Evolutionary conservation across 1,284 basidiomycete genomes (phyloP).

Genomic region (Baeospora myosura): DNA sequence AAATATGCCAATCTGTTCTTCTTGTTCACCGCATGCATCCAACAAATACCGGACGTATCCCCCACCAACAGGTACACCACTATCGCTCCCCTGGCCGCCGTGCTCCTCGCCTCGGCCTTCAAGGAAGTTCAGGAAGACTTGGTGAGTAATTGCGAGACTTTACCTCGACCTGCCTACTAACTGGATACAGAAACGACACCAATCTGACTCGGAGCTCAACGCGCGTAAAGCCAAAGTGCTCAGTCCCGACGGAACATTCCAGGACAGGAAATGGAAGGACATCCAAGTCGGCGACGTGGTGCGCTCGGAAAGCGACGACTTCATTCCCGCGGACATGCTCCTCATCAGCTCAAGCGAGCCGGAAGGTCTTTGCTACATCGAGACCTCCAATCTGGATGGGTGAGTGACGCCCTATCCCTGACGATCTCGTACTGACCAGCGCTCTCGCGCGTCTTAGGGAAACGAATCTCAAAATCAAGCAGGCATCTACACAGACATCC

Average conservation of each 20-base stretch:
- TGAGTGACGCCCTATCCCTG: slow-evolving; percentile 40
- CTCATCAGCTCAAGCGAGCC: slow-evolving; percentile 90
- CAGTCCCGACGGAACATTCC: slow-evolving; percentile 58
- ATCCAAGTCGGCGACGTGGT: slow-evolving; percentile 90
- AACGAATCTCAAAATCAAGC: slow-evolving; percentile 99
- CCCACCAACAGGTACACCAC: slow-evolving; percentile 96
- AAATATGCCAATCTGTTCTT: slow-evolving; percentile 99
- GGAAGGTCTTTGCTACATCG: slow-evolving; percentile 95
- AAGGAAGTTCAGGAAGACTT: slow-evolving; percentile 96
- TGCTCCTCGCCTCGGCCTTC: slow-evolving; percentile 91
- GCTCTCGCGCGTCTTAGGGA: slow-evolving; percentile 48
- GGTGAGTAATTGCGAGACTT: slow-evolving; percentile 29
- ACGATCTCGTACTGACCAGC: no score
- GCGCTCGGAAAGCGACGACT: slow-evolving; percentile 85
- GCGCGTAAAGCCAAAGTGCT: slow-evolving; percentile 78
- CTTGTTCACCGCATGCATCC: slow-evolving; percentile 95
- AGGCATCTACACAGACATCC: slow-evolving; percentile 81
- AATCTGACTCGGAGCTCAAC: slow-evolving; percentile 91
- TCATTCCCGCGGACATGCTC: slow-evolving; percentile 93
- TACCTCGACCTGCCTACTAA: slow-evolving; percentile 6
- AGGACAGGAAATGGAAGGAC: slow-evolving; percentile 80
- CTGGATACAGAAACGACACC: slow-evolving; percentile 78
- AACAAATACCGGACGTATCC: slow-evolving; percentile 97
- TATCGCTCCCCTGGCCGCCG: slow-evolving; percentile 85
- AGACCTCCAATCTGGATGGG: slow-evolving; percentile 97